These are phyloP conservation scores for Phytophthora ramorum DNA, from an alignment of 352 stramenopile genomes.

Conservation along the genomic window DNA sequence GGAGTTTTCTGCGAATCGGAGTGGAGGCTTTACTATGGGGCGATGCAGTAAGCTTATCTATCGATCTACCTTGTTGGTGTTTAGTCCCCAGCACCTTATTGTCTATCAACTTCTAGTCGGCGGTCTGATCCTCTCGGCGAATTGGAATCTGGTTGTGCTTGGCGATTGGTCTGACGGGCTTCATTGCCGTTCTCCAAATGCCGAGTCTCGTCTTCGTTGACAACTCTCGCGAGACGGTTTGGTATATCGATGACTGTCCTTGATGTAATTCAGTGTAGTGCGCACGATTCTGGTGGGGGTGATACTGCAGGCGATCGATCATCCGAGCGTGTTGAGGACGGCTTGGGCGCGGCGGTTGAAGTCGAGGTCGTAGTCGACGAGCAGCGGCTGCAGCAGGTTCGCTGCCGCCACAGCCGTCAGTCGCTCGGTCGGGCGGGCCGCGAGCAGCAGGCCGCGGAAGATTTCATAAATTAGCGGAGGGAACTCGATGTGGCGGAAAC, in stretches of 20 bases:
- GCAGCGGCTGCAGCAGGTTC: constrained; percentile 59
- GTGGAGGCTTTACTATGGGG: not conserved
- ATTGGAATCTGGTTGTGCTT: not conserved
- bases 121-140: constrained; percentile 4
- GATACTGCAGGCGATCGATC: constrained; percentile 19
- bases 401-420: constrained; percentile 63
- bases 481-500: constrained; percentile 80
- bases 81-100: constrained; percentile 10
- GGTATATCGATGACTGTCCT: not conserved
- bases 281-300: not conserved
- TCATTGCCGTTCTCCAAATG: not conserved
- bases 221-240: not conserved
- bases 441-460: constrained; percentile 65
- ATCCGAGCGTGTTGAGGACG: constrained; percentile 54
- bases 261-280: constrained; percentile 15
- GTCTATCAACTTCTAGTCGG: constrained; percentile 16
- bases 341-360: constrained; percentile 55
- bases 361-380: constrained; percentile 67
- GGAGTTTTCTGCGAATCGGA: constrained; percentile 23
- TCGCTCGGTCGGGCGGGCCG: constrained; percentile 54
- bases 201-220: constrained; percentile 3
- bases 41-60: constrained; percentile 24
- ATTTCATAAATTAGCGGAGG: constrained; percentile 80
- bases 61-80: not conserved
- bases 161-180: not conserved